Percentiles rank a stretch among this genome's conserved stretches.
Evolutionary conservation across 345 rosid species (phyloP).

Genomic region (Aquilaria sinensis): DNA sequence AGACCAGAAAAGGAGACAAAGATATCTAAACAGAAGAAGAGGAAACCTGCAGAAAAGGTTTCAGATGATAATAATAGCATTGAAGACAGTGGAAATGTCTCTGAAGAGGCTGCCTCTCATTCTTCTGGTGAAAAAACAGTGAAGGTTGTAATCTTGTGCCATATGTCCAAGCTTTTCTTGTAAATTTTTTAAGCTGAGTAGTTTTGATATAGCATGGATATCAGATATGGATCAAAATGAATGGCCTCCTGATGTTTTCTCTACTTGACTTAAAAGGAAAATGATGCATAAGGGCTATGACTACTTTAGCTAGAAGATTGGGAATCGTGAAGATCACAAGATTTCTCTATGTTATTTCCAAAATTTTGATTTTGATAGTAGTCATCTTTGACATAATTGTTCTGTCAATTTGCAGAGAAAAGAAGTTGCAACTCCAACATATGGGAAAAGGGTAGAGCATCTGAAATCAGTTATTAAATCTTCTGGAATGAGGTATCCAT

Average conservation of each 20-base stretch:
- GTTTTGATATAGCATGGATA: too few relatives aligned
- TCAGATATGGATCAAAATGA: too few relatives aligned
- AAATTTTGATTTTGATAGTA: slow-evolving; percentile 5
- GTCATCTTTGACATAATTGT: slow-evolving; percentile 11
- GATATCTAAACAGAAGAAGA: slow-evolving; percentile 38
- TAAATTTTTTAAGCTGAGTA: too few relatives aligned
- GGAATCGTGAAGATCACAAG: too few relatives aligned
- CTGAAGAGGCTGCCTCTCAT: slow-evolving; percentile 44
- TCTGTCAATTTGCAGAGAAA: slow-evolving; percentile 47
- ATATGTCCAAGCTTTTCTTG: slow-evolving; percentile 4
- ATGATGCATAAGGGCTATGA: too few relatives aligned
- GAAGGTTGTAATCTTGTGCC: slow-evolving; percentile 36
- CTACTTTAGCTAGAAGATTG: too few relatives aligned
- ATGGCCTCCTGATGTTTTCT: too few relatives aligned
- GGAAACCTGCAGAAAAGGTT: slow-evolving; percentile 31
- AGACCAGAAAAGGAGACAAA: slow-evolving; percentile 37
- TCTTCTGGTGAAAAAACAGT: slow-evolving; percentile 42
- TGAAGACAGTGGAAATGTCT: slow-evolving; percentile 39
- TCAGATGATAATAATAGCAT: slow-evolving; percentile 35
- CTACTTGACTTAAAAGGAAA: too few relatives aligned
- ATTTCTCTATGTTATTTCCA: background rate
- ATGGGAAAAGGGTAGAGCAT: slow-evolving; percentile 81
- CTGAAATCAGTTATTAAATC: slow-evolving; percentile 79
- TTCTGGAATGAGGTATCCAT: slow-evolving; percentile 74
- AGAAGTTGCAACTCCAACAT: slow-evolving; percentile 50